A percentile compares a stretch with the other conserved stretches of the same genome.
These are phyloP conservation scores for Argentina anserina DNA, from an alignment of 306 rosid genomes.

Conservation along the genomic window DNA sequence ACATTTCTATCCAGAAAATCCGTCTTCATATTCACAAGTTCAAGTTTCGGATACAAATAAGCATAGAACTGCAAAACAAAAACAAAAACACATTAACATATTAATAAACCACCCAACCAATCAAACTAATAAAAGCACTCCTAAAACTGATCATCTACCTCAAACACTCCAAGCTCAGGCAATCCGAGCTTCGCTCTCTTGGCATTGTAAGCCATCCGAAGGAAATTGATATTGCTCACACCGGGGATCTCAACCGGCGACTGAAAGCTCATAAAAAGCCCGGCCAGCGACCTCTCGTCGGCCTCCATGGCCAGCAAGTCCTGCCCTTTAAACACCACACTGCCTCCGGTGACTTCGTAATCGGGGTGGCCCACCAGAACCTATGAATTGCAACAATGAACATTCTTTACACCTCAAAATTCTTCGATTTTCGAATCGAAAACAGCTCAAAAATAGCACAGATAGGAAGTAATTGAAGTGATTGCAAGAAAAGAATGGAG, in stretches of 20 bases:
- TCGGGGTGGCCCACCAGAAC: constrained; percentile 94
- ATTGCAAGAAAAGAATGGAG: not conserved
- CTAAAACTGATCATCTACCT: constrained; percentile 35
- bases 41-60: constrained; percentile 70
- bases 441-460: too few relatives aligned
- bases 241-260: constrained; percentile 90
- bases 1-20: constrained; percentile 92
- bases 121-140: not conserved
- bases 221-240: constrained; percentile 78
- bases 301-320: constrained; percentile 80
- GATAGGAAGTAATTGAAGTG: too few relatives aligned
- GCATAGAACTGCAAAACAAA: constrained; percentile 81
- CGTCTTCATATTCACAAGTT: constrained; percentile 84
- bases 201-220: constrained; percentile 90
- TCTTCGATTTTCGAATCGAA: not conserved
- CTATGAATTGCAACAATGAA: too few relatives aligned
- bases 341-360: constrained; percentile 83
- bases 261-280: constrained; percentile 96
- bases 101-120: not conserved
- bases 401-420: not conserved
- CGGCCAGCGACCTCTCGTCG: constrained; percentile 77
- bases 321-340: constrained; percentile 69
- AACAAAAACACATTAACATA: constrained; percentile 21
- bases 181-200: constrained; percentile 68
- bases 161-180: constrained; percentile 83